Base-by-base conservation (phyloP, 2,329 filamentous ascomycete species). In the Fusarium veterinarium region DNA sequence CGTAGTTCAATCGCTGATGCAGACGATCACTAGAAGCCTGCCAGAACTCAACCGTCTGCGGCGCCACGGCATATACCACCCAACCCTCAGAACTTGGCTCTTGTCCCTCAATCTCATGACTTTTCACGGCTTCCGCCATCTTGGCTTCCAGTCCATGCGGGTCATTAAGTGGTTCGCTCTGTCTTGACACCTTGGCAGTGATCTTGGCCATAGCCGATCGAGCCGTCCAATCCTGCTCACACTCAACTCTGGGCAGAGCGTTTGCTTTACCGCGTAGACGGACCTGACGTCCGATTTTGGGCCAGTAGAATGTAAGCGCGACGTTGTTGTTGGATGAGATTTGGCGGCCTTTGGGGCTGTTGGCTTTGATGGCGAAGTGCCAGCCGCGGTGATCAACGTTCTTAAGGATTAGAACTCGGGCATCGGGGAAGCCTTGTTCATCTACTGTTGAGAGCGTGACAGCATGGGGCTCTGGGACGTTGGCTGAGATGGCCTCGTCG, bases 261-360 rank as follows among this genome's bases (percentile, higher is more conserved):
- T n/a, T n/a, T 9, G 64, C 53, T 28, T 11, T 41, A 4, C 64
- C 64, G 0, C 64, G 23, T 1, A 67, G 12, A 1, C 62, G 62
- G 0, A 67, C 53, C 7, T 67, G 62, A 2, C 64, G 45, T 6
- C 64, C 64, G 9, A 67, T n/a, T 2, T 51, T 37, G 5, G 64
- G 45, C 64, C 64, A 67, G 62, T 67, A 67, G 17, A 67, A 67
- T 1, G 64, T 67, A 23, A 67, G 45, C 0, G 62, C 64, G 6
- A 67, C 62, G 12, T 46, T 52, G 3, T 41, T 51, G 13, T 67
- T 67, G 0, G 14, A 3, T 8, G 62, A 46, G 2, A 67, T 60
- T 2, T 67, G 64, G 13, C 16, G 45, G 2, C 62, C 62, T 10
- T 67, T 67, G 6, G 64, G 64, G 19, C 64, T 67, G 7, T 23